Conservation (phyloP, 1,284 basidiomycete species). For the Pseudozyma hubeiensis region DNA sequence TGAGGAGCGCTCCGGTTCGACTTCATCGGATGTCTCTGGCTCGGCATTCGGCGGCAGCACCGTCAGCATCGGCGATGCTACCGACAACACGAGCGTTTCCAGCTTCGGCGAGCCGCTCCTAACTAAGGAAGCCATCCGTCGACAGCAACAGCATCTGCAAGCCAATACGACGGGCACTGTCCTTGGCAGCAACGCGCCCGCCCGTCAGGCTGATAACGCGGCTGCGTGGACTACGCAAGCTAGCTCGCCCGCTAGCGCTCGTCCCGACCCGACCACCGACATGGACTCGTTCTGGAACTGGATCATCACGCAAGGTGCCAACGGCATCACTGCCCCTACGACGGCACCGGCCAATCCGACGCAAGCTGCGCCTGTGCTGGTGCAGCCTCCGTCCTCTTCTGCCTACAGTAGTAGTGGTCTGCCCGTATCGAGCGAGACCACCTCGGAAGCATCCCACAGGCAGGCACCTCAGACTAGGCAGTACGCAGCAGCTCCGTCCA, state of each 20-base stretch:
- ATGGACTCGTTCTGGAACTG: slow-evolving; percentile 63
- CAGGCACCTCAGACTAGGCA: slow-evolving; percentile 6
- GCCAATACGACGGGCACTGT: neutral
- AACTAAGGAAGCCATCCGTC: slow-evolving; percentile 37
- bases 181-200: neutral
- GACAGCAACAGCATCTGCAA: slow-evolving; percentile 40
- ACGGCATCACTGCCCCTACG: slow-evolving; percentile 28
- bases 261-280: slow-evolving; percentile 21
- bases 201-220: neutral
- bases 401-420: neutral
- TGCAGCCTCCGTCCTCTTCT: slow-evolving; percentile 10
- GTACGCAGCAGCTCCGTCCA: slow-evolving; percentile 1
- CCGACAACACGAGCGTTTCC: slow-evolving; percentile 41
- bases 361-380: slow-evolving; percentile 19
- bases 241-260: slow-evolving; percentile 14
- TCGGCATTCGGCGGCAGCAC: slow-evolving; percentile 24
- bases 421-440: neutral
- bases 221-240: slow-evolving; percentile 21
- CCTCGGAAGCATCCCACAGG: neutral
- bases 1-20: slow-evolving; percentile 31
- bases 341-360: neutral
- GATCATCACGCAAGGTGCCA: slow-evolving; percentile 58
- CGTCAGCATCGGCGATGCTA: slow-evolving; percentile 19
- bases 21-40: slow-evolving; percentile 31
- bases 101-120: slow-evolving; percentile 36